phyloP scores from a whole-genome alignment of 2,329 filamentous ascomycete genomes.

The Metarhizium brunneum region DNA sequence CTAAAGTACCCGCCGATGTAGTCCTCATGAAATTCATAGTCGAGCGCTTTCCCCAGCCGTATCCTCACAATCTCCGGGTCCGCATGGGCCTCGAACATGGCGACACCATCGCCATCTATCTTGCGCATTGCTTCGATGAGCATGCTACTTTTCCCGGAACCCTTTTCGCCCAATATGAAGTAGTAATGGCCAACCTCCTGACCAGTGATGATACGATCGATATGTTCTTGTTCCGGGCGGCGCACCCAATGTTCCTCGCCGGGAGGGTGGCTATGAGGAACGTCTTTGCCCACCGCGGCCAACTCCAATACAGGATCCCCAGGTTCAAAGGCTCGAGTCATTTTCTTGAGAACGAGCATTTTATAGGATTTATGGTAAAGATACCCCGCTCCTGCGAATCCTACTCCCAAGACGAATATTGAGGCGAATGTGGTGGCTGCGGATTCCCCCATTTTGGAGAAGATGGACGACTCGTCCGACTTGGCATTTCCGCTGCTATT shows the following conservation, averaged over 20 bases:
- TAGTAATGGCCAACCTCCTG: slow-evolving; percentile 73
- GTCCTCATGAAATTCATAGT: slow-evolving; percentile 96
- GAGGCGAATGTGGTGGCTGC: slow-evolving; percentile 70
- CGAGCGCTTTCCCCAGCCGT: slow-evolving; percentile 81
- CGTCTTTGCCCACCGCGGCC: slow-evolving; percentile 55
- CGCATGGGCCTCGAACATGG: slow-evolving; percentile 94
- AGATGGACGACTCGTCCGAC: slow-evolving; percentile 26
- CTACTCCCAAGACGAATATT: slow-evolving; percentile 59
- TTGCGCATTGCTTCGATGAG: slow-evolving; percentile 90
- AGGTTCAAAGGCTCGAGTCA: slow-evolving; percentile 82
- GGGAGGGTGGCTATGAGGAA: slow-evolving; percentile 32
- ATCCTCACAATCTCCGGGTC: slow-evolving; percentile 94
- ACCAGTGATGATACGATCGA: slow-evolving; percentile 78
- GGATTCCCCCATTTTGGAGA: slow-evolving; percentile 60
- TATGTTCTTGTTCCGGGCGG: slow-evolving; percentile 69
- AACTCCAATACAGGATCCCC: slow-evolving; percentile 84
- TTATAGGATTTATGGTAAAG: slow-evolving; percentile 83
- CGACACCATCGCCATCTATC: slow-evolving; percentile 76
- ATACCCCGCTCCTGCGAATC: slow-evolving; percentile 60
- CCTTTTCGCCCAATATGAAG: slow-evolving; percentile 88
- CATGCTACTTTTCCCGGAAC: slow-evolving; percentile 95
- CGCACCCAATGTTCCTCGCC: slow-evolving; percentile 58
- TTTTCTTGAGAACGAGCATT: slow-evolving; percentile 80
- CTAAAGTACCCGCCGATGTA: slow-evolving; percentile 96
- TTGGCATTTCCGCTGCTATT: neutral